Conservation (phyloP, 441 rosid genomes). For the Populus hybrid region DNA sequence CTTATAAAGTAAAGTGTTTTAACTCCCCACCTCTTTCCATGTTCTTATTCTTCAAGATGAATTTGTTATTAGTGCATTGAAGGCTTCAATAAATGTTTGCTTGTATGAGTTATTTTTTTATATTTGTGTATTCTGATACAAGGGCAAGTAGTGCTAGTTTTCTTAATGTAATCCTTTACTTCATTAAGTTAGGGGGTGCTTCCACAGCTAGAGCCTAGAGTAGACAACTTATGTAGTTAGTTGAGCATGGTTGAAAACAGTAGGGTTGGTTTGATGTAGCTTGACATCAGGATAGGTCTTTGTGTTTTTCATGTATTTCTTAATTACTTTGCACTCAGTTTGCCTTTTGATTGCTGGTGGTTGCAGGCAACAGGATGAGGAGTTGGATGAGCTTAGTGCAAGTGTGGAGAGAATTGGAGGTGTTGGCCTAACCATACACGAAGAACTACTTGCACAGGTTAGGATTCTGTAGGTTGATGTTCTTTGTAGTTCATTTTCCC, state of each 20-base stretch:
- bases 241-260: background rate
- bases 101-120: background rate
- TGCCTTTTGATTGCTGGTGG: constrained; percentile 11
- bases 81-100: background rate
- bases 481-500: constrained; percentile 2
- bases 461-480: constrained; percentile 16
- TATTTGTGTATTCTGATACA: background rate
- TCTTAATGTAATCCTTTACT: background rate
- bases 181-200: background rate
- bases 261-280: background rate
- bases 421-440: constrained; percentile 96
- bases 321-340: background rate
- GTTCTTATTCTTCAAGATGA: background rate
- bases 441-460: constrained; percentile 91
- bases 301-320: background rate
- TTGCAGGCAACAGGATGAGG: constrained; percentile 93
- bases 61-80: background rate
- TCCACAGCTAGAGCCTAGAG: background rate
- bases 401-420: constrained; percentile 95
- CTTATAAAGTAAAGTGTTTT: constrained; percentile 64
- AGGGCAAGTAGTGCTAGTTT: background rate
- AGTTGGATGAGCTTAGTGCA: constrained; percentile 91
- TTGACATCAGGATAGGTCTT: too few relatives aligned
- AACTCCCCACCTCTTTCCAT: background rate
- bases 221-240: background rate